Conservation (phyloP, 345 rosid genomes). For the Geranium brycei region DNA sequence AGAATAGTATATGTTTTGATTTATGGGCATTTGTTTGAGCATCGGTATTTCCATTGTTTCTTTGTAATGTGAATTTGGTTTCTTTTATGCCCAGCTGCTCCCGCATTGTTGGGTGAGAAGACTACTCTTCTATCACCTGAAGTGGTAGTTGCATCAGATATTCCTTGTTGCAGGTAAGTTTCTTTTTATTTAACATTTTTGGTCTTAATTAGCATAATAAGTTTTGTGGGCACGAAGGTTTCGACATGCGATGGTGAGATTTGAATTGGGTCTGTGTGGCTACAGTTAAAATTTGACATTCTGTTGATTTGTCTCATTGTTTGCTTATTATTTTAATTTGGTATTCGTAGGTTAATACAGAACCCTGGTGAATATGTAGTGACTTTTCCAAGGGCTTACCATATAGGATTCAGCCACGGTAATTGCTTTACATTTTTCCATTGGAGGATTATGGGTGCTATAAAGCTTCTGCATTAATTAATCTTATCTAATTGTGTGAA, state of each 20-base stretch:
- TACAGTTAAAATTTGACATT: not conserved
- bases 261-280: not conserved
- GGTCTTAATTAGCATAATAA: conserved; percentile 2
- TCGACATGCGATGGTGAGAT: conserved; percentile 7
- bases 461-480: no score
- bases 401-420: conserved; percentile 99
- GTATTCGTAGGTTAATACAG: conserved; percentile 69
- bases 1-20: not conserved
- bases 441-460: not conserved
- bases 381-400: conserved; percentile 98
- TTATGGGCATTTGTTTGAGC: conserved; percentile 1
- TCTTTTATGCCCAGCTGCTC: conserved; percentile 54
- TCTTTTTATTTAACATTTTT: conserved; percentile 3
- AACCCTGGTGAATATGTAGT: conserved; percentile 99
- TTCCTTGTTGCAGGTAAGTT: conserved; percentile 94
- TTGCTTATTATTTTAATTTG: conserved; percentile 13
- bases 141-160: conserved; percentile 58
- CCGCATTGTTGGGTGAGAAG: conserved; percentile 85
- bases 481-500: no score
- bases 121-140: conserved; percentile 95
- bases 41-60: conserved; percentile 2
- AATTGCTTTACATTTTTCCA: conserved; percentile 23
- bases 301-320: conserved; percentile 2
- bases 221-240: conserved; percentile 4
- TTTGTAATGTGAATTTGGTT: conserved; percentile 11